Conservation (phyloP, 306 rosid genomes). For the Cucurbita moschata region DNA sequence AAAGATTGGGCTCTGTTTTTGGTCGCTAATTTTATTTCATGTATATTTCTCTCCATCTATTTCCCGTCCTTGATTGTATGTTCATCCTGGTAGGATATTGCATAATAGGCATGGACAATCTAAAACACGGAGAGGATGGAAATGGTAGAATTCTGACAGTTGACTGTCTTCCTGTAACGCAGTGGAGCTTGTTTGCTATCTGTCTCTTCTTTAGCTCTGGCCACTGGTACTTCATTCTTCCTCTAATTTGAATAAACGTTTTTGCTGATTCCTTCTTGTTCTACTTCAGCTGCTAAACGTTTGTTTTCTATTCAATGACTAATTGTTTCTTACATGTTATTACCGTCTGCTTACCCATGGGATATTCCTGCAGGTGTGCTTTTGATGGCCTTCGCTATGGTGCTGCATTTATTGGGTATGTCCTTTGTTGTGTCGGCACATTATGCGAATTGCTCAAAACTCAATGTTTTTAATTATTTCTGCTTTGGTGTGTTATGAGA, state of each 20-base stretch:
- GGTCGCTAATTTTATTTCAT: not conserved
- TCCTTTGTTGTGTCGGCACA: not conserved
- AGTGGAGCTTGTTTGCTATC: constrained; percentile 75
- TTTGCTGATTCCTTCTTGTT: not conserved
- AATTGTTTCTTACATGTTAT: not conserved
- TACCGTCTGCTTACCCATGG: not conserved
- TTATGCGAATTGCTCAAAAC: not conserved
- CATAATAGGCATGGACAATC: constrained; percentile 39
- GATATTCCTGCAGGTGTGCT: constrained; percentile 68
- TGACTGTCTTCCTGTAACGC: constrained; percentile 47
- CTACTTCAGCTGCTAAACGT: not conserved
- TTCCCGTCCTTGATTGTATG: not conserved
- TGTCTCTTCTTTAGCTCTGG: constrained; percentile 91
- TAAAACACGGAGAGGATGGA: constrained; percentile 21
- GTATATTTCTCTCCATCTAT: constrained; percentile 7
- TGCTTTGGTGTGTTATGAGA: not conserved
- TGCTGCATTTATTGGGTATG: constrained; percentile 94
- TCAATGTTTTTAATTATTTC: not conserved
- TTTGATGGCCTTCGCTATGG: constrained; percentile 94
- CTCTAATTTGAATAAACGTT: not conserved
- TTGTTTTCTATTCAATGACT: not conserved
- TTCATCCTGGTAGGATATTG: constrained; percentile 52
- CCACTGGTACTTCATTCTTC: constrained; percentile 58
- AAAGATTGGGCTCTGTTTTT: not conserved
- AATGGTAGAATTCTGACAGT: constrained; percentile 16